Percentiles rank a stretch among this genome's conserved stretches.
Conservation (phyloP, 257 asterid genomes). For the Plantago elongata region DNA sequence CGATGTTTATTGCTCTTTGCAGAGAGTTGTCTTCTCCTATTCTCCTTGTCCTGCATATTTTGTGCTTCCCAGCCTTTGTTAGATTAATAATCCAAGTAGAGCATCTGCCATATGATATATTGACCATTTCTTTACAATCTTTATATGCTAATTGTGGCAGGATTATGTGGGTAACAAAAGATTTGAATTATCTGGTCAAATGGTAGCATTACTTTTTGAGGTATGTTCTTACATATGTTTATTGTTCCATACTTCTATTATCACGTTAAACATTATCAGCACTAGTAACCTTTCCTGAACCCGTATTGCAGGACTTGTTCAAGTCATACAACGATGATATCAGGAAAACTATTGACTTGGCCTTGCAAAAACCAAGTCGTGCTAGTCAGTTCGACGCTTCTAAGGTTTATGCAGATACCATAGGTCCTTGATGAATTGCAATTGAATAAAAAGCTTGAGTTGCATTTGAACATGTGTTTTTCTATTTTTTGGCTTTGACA, state of each 20-base stretch:
- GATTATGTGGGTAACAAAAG: conserved; percentile 98
- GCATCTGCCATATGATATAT: conserved; percentile 12
- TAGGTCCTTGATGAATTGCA: not conserved
- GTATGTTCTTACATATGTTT: conserved; percentile 32
- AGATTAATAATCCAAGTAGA: not conserved
- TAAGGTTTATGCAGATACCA: conserved; percentile 40
- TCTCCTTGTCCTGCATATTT: not conserved
- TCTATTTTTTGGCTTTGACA: conserved; percentile 2
- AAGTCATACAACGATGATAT: conserved; percentile 79
- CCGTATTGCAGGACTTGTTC: conserved; percentile 65
- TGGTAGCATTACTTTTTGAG: conserved; percentile 87
- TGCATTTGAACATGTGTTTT: not conserved
- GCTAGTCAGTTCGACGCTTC: conserved; percentile 56
- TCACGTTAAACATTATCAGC: conserved; percentile 6
- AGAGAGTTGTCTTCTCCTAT: conserved; percentile 6
- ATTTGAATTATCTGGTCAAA: conserved; percentile 88
- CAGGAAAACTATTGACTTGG: conserved; percentile 31
- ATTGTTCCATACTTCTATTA: conserved; percentile 7
- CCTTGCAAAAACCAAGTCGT: conserved; percentile 38
- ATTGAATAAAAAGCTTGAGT: conserved; percentile 3
- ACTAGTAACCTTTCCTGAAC: conserved; percentile 2
- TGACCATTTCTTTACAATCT: conserved; percentile 13
- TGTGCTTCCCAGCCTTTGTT: conserved; percentile 9
- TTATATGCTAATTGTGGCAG: conserved; percentile 26
- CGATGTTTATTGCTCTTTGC: not conserved